Evolutionary conservation across 306 rosid species (phyloP).

Genomic region (Macrotyloma uniflorum): DNA sequence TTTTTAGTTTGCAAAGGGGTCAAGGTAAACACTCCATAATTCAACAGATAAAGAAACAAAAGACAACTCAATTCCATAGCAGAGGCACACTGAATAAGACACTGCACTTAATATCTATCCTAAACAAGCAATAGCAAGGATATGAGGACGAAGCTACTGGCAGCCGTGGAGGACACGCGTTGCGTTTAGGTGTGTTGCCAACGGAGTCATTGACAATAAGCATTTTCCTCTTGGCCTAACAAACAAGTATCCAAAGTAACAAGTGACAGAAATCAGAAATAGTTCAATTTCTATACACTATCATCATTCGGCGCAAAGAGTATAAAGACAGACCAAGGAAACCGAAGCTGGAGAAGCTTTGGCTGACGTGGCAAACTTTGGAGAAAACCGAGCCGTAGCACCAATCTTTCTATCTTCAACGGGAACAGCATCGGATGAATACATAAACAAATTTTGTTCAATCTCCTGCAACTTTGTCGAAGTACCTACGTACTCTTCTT

Average conservation of each 20-base stretch:
- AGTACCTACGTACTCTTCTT: conserved; percentile 53
- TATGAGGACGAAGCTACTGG: conserved; percentile 73
- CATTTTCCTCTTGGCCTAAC: conserved; percentile 72
- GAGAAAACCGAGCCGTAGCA: conserved; percentile 40
- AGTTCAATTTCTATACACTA: background rate
- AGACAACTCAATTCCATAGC: conserved; percentile 20
- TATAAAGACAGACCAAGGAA: conserved; percentile 50
- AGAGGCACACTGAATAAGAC: background rate
- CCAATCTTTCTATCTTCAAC: conserved; percentile 30
- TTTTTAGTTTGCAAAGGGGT: conserved; percentile 64
- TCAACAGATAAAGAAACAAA: conserved; percentile 25
- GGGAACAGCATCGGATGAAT: conserved; percentile 39
- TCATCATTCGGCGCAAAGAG: background rate
- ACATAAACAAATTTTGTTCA: conserved; percentile 61
- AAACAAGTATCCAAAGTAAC: conserved; percentile 20
- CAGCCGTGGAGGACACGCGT: conserved; percentile 71
- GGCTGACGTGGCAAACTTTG: conserved; percentile 46
- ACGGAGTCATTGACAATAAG: conserved; percentile 54
- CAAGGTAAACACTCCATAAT: conserved; percentile 52
- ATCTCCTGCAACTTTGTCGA: conserved; percentile 40
- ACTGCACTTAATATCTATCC: background rate
- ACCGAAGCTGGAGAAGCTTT: conserved; percentile 43
- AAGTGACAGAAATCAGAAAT: conserved; percentile 1
- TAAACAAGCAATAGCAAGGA: conserved; percentile 56
- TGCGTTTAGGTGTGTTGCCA: conserved; percentile 66